Percentiles rank a stretch among this genome's conserved stretches.
These are phyloP conservation scores for Cryphonectria parasitica DNA, from an alignment of 2,329 filamentous ascomycete genomes.

Conservation along the genomic window DNA sequence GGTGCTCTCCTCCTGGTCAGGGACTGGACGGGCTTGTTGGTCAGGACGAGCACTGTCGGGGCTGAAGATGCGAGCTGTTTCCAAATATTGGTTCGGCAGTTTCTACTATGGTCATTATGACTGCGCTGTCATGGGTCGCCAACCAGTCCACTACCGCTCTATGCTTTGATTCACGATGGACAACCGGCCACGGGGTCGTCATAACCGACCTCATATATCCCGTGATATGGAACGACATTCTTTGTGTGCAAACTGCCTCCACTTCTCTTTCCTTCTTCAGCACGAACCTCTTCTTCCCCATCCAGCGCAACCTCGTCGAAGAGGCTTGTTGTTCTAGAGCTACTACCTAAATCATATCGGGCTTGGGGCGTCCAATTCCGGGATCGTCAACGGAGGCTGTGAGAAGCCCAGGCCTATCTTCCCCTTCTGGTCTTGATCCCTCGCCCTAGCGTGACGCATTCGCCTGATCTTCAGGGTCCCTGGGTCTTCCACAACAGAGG, in stretches of 20 bases:
- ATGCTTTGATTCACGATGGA: not conserved
- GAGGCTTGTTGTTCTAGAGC: not conserved
- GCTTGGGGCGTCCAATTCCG: not conserved
- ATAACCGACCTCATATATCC: not conserved
- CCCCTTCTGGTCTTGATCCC: slow-evolving; percentile 3
- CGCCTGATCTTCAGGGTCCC: slow-evolving; percentile 14
- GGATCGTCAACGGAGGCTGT: slow-evolving; percentile 7
- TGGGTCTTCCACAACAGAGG: not conserved
- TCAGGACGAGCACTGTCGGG: not conserved
- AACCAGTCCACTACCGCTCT: not conserved
- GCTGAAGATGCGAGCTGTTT: not conserved
- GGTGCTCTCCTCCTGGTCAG: not conserved
- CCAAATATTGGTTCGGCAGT: not conserved
- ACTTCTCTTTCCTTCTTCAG: not conserved
- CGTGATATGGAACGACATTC: not conserved
- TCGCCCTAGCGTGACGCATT: slow-evolving; percentile 21
- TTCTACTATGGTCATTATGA: not conserved
- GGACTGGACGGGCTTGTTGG: not conserved
- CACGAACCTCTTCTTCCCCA: not conserved
- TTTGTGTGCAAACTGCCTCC: not conserved
- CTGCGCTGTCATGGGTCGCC: not conserved
- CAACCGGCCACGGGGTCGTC: not conserved
- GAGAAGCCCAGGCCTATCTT: not conserved
- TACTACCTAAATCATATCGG: not conserved
- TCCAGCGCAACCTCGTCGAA: not conserved